A percentile compares a stretch with the other conserved stretches of the same genome.
phyloP scores from a whole-genome alignment of 345 rosid species.

The Melaleuca alternifolia region DNA sequence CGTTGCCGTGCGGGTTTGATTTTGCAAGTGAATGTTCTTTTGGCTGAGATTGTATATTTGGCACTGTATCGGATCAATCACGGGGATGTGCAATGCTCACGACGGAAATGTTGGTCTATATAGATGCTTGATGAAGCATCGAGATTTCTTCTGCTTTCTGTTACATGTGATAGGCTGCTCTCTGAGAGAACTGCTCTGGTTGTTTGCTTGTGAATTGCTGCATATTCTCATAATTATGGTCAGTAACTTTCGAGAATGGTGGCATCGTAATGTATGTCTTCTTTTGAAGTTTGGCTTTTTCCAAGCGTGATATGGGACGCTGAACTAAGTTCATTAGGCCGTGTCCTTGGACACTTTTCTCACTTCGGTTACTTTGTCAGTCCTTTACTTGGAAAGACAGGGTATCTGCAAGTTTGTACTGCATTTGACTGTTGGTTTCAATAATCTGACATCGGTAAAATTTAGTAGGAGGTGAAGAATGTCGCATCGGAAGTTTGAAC shows the following conservation, averaged over 20 bases:
- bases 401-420: neutral
- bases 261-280: neutral
- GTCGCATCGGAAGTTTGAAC: constrained; percentile 6
- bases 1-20: neutral
- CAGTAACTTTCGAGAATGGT: neutral
- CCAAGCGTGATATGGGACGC: neutral
- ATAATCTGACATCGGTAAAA: neutral
- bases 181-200: no score
- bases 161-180: no score
- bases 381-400: neutral
- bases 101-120: neutral
- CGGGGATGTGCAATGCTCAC: neutral
- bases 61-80: neutral
- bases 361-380: neutral
- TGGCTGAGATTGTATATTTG: neutral
- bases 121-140: neutral
- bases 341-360: neutral
- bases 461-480: neutral
- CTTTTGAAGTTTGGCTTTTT: neutral
- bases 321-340: neutral
- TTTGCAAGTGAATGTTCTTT: neutral
- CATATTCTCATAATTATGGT: neutral
- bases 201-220: neutral
- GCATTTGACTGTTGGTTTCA: neutral
- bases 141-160: neutral